Percentiles rank a stretch among this genome's conserved stretches.
Evolutionary conservation across 2,329 filamentous ascomycete species (phyloP).

Genomic region (Elsinoe arachidis): DNA sequence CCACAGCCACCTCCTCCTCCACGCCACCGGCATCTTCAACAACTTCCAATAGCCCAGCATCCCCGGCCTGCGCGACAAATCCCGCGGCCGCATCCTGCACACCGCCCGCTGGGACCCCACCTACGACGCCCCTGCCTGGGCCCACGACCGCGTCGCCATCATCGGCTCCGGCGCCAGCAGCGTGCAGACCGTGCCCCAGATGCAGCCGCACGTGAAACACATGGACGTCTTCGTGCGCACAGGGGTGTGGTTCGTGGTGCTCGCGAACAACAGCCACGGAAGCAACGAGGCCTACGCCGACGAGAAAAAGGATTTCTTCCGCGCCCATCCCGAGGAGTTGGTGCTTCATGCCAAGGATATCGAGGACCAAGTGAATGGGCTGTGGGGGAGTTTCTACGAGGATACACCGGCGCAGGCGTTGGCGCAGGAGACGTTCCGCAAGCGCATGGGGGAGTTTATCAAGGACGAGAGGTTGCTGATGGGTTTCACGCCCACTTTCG

Average conservation of each 20-base stretch:
- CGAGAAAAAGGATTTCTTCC: constrained; percentile 36
- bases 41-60: constrained; percentile 31
- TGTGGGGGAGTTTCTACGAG: constrained; percentile 40
- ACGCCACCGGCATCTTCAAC: constrained; percentile 38
- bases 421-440: constrained; percentile 31
- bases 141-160: constrained; percentile 35
- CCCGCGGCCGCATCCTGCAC: constrained; percentile 36
- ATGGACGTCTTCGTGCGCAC: constrained; percentile 41
- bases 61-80: constrained; percentile 34
- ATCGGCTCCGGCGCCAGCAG: constrained; percentile 38
- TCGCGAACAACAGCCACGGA: constrained; percentile 37
- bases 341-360: constrained; percentile 39
- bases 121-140: constrained; percentile 38
- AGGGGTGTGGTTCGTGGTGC: constrained; percentile 37
- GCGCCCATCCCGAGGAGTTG: constrained; percentile 33
- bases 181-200: constrained; percentile 39
- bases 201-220: constrained; percentile 40
- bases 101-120: constrained; percentile 40
- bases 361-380: constrained; percentile 39
- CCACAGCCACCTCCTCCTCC: constrained; percentile 35
- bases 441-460: constrained; percentile 43
- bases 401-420: constrained; percentile 34
- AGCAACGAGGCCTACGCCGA: constrained; percentile 38
- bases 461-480: constrained; percentile 43
- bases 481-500: constrained; percentile 40